phyloP scores from a whole-genome alignment of 164 flowering plant genomes.

The Cinnamomum chago region DNA sequence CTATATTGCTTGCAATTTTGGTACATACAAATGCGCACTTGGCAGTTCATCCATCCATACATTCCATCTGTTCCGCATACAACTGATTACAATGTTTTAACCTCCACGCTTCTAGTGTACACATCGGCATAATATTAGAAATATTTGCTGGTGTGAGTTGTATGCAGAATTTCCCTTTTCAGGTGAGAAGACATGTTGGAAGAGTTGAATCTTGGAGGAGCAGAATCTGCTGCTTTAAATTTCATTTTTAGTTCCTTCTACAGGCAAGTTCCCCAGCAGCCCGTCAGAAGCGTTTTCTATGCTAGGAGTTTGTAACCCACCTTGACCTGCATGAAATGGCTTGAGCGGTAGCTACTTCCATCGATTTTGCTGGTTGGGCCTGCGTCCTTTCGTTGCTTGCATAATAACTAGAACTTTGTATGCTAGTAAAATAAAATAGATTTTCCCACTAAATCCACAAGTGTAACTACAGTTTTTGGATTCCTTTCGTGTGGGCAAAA shows the following conservation, averaged over 20 bases:
- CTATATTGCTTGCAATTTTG: neutral
- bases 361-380: neutral
- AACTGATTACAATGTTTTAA: conserved; percentile 20
- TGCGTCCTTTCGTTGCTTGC: neutral
- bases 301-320: neutral
- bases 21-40: neutral
- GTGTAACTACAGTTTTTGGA: too few species aligned
- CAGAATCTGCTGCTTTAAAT: neutral
- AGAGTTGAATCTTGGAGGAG: neutral
- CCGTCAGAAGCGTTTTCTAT: neutral
- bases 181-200: conserved; percentile 7
- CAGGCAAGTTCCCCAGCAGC: neutral
- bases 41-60: conserved; percentile 10
- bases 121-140: conserved; percentile 11
- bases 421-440: neutral
- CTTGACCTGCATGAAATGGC: neutral
- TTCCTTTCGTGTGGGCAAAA: too few species aligned
- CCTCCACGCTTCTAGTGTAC: conserved; percentile 15
- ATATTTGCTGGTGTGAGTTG: conserved; percentile 25
- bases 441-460: too few species aligned
- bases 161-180: neutral
- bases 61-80: conserved; percentile 15
- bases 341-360: neutral
- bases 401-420: neutral
- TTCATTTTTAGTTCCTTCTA: neutral